These are phyloP conservation scores for Ophiostoma himal-ulmi DNA, from an alignment of 2,329 filamentous ascomycete species.

Conservation along the genomic window DNA sequence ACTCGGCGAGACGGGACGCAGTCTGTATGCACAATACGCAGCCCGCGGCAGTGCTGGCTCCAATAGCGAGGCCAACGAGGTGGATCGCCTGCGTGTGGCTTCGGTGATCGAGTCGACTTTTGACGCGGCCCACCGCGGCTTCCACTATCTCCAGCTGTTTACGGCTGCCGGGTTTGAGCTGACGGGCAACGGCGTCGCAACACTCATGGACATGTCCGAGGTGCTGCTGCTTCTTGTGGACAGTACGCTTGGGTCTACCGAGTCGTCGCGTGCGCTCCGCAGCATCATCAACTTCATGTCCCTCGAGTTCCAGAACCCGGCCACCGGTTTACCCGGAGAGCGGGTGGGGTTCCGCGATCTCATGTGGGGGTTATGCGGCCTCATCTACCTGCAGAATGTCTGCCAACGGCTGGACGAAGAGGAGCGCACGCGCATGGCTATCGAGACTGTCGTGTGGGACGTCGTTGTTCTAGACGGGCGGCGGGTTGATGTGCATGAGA, in stretches of 20 bases:
- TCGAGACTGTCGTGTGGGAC: conserved; percentile 60
- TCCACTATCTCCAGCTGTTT: conserved; percentile 26
- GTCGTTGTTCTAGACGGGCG: conserved; percentile 57
- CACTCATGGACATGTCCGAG: conserved; percentile 45
- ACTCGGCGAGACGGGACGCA: conserved; percentile 47
- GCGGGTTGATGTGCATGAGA: conserved; percentile 49
- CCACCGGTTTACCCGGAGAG: conserved; percentile 54
- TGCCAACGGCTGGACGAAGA: conserved; percentile 48
- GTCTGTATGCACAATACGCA: conserved; percentile 33
- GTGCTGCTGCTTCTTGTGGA: conserved; percentile 55
- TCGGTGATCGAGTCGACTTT: conserved; percentile 41
- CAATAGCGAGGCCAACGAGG: conserved; percentile 12
- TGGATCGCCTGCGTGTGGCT: conserved; percentile 35
- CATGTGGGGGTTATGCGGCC: conserved; percentile 53
- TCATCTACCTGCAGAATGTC: conserved; percentile 56
- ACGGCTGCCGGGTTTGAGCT: conserved; percentile 26
- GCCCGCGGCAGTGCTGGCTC: neutral
- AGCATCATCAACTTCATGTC: conserved; percentile 60
- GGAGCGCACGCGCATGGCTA: conserved; percentile 42
- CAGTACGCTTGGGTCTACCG: conserved; percentile 61
- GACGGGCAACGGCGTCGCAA: conserved; percentile 24
- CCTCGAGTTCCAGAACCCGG: conserved; percentile 58
- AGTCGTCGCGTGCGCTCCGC: conserved; percentile 61
- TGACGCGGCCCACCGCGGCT: conserved; percentile 24
- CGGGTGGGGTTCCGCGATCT: conserved; percentile 56